Evolutionary conservation across 2,329 filamentous ascomycete species (phyloP).

Genomic region (Fusarium sp.): DNA sequence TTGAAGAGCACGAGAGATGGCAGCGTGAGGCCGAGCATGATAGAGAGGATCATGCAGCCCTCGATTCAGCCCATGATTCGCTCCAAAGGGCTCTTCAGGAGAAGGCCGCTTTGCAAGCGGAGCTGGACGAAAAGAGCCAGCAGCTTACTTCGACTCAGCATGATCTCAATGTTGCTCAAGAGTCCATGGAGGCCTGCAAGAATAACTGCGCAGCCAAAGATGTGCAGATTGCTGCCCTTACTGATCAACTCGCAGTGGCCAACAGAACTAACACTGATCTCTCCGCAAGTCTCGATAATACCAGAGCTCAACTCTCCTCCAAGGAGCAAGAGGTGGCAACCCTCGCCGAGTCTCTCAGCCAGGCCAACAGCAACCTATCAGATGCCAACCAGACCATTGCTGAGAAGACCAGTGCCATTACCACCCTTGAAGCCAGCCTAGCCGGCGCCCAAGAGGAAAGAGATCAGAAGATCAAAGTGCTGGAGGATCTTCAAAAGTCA

Average conservation of each 20-base stretch:
- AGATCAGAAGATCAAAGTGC: conserved; percentile 2
- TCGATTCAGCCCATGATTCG: neutral
- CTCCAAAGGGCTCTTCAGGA: neutral
- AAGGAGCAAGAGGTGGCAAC: neutral
- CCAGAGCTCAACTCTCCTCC: neutral
- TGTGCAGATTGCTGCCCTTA: neutral
- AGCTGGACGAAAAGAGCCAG: neutral
- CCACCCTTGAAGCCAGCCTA: neutral
- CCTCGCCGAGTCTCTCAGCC: neutral
- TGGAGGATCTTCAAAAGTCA: conserved; percentile 2
- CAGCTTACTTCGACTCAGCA: neutral
- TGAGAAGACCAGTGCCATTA: neutral
- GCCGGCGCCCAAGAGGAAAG: neutral
- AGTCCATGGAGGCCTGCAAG: neutral
- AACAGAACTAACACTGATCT: conserved; percentile 1
- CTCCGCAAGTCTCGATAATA: neutral
- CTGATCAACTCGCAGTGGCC: neutral
- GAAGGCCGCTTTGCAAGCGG: neutral
- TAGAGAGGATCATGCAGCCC: conserved; percentile 1
- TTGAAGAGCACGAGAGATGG: conserved; percentile 10
- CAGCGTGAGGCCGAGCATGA: conserved; percentile 4
- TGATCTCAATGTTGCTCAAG: neutral
- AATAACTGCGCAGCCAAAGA: neutral
- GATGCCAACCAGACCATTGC: neutral
- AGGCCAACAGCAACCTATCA: neutral